Percentiles rank a stretch among this genome's conserved stretches.
Evolutionary conservation across 2,329 filamentous ascomycete genomes (phyloP).

Genomic region (Orbilia brochopaga): DNA sequence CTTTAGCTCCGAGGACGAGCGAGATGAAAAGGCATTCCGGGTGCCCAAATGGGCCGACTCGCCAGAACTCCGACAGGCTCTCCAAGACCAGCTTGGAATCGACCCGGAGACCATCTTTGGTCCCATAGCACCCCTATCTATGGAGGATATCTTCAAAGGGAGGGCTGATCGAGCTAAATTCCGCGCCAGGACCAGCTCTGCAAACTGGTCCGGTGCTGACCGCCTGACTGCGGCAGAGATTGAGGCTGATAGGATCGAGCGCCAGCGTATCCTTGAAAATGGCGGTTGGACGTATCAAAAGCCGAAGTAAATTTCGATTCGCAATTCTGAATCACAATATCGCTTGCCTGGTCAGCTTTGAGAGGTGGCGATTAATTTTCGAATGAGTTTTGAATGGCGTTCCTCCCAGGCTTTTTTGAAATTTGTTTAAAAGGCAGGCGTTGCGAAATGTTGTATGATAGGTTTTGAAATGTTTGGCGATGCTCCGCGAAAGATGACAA

Average conservation of each 20-base stretch:
- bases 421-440: neutral
- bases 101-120: constrained; percentile 89
- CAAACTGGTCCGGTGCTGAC: constrained; percentile 88
- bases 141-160: constrained; percentile 95
- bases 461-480: neutral
- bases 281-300: constrained; percentile 82
- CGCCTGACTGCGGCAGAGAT: constrained; percentile 87
- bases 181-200: constrained; percentile 86
- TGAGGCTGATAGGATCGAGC: constrained; percentile 75
- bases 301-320: constrained; percentile 56
- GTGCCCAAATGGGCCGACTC: constrained; percentile 88
- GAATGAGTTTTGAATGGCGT: constrained; percentile 11
- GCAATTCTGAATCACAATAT: neutral
- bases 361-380: constrained; percentile 1
- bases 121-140: constrained; percentile 81
- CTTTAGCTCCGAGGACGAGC: constrained; percentile 67
- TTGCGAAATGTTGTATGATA: neutral
- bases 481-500: neutral
- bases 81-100: constrained; percentile 81
- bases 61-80: constrained; percentile 75
- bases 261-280: constrained; percentile 78
- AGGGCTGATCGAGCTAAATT: constrained; percentile 76
- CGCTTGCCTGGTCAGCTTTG: neutral
- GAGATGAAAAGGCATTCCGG: constrained; percentile 67
- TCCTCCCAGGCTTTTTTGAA: neutral